phyloP scores from a whole-genome alignment of 2,329 filamentous ascomycete species.

The Fusarium sp. region DNA sequence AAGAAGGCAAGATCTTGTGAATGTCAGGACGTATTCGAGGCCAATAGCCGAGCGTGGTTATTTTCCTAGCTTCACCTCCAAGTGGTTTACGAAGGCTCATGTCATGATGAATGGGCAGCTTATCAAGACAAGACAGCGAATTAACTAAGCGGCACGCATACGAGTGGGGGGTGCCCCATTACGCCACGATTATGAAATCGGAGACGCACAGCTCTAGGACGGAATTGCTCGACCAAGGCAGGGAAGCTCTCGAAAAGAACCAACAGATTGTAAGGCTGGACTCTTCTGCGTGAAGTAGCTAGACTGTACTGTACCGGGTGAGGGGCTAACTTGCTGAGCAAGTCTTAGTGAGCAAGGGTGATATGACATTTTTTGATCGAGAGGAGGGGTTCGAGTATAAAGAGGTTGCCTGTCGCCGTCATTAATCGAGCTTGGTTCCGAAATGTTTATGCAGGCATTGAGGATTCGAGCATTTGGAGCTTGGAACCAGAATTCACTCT shows the following conservation, averaged over 20 bases:
- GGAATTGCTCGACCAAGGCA: conserved; percentile 17
- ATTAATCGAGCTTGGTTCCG: conserved; percentile 15
- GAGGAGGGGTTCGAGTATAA: conserved; percentile 35
- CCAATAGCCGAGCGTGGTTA: background rate
- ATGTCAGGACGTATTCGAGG: background rate
- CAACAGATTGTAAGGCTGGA: background rate
- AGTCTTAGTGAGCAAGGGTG: conserved; percentile 39
- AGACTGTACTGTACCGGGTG: conserved; percentile 8
- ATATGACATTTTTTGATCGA: conserved; percentile 24
- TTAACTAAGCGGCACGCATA: conserved; percentile 37
- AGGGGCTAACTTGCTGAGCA: conserved; percentile 43
- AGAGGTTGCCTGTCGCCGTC: conserved; percentile 35
- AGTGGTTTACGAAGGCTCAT: conserved; percentile 23
- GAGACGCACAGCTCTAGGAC: conserved; percentile 8
- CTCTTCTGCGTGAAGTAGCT: background rate
- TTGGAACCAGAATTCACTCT: conserved; percentile 18
- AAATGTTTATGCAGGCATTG: conserved; percentile 39
- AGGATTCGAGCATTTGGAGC: conserved; percentile 32
- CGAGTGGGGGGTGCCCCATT: conserved; percentile 43
- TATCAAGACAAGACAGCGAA: conserved; percentile 31
- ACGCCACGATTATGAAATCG: conserved; percentile 45
- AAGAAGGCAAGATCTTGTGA: background rate
- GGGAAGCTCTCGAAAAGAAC: conserved; percentile 16
- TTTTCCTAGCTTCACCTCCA: background rate
- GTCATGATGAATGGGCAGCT: conserved; percentile 33